Conservation (phyloP, 2,329 filamentous ascomycete species). For the Dothideomycetes sp. region DNA sequence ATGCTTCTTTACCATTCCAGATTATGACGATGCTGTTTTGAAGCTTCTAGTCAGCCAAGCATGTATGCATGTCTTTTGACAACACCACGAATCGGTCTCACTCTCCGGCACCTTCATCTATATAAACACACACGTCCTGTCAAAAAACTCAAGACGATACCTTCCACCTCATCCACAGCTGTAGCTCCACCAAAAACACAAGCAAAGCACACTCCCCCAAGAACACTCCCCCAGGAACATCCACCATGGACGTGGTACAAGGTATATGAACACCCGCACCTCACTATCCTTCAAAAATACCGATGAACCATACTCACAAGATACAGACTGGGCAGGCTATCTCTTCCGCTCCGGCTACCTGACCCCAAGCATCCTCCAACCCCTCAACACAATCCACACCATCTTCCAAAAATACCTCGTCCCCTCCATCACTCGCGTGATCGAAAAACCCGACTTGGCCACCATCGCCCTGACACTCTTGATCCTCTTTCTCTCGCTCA, state of each 20-base stretch:
- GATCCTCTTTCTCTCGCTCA: conserved; percentile 54
- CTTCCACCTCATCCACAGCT: too few relatives aligned
- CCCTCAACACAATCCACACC: conserved; percentile 17
- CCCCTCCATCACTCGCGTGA: conserved; percentile 23
- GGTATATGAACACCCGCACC: conserved; percentile 16
- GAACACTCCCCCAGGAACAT: too few relatives aligned
- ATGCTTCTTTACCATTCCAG: too few relatives aligned
- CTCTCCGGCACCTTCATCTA: too few relatives aligned
- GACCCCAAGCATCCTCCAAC: conserved; percentile 17
- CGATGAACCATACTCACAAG: conserved; percentile 2
- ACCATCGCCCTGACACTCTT: conserved; percentile 49
- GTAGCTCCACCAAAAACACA: too few relatives aligned
- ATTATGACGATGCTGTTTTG: too few relatives aligned
- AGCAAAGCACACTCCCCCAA: too few relatives aligned
- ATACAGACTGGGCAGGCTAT: conserved; percentile 26
- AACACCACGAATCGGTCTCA: too few relatives aligned
- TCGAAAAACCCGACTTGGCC: conserved; percentile 36
- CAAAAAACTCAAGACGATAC: too few relatives aligned
- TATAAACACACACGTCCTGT: too few relatives aligned
- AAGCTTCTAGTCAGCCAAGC: too few relatives aligned
- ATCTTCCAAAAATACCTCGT: conserved; percentile 20
- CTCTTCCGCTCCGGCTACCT: conserved; percentile 18
- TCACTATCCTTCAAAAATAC: background rate
- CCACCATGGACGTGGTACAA: conserved; percentile 24
- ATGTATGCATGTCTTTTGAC: too few relatives aligned